These are phyloP conservation scores for Lecanicillium sp. DNA, from an alignment of 2,329 filamentous ascomycete genomes.

Conservation along the genomic window DNA sequence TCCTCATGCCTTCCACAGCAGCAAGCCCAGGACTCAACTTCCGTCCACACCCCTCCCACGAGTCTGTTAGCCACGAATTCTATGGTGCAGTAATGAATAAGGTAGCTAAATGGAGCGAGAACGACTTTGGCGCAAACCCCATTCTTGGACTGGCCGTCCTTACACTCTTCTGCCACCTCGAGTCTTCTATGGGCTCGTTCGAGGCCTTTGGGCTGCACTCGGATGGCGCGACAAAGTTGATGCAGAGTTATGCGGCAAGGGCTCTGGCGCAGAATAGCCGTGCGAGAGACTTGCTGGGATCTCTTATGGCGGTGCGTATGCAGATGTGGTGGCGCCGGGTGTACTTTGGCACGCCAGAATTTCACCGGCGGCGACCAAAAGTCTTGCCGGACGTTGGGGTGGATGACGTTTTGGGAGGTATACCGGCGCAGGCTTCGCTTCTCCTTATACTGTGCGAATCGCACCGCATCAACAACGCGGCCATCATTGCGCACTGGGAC, in stretches of 20 bases:
- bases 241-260: not conserved
- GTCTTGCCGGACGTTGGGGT: not conserved
- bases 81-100: constrained; percentile 13
- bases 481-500: constrained; percentile 13
- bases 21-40: not conserved
- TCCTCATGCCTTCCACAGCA: not conserved
- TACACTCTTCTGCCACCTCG: constrained; percentile 19
- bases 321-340: constrained; percentile 22
- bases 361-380: constrained; percentile 11
- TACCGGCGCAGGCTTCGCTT: constrained; percentile 2
- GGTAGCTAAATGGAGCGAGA: constrained; percentile 13
- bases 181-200: constrained; percentile 22
- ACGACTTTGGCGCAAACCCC: constrained; percentile 11
- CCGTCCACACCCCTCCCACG: constrained; percentile 11
- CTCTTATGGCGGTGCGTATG: constrained; percentile 18
- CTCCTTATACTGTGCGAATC: constrained; percentile 13
- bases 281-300: constrained; percentile 12
- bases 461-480: constrained; percentile 12
- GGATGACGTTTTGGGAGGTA: not conserved
- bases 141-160: constrained; percentile 14
- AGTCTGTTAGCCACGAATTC: constrained; percentile 13
- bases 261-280: not conserved
- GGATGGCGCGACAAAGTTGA: not conserved
- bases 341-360: constrained; percentile 18
- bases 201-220: constrained; percentile 17